Evolutionary conservation across 1,284 basidiomycete genomes (phyloP), one percentile per base, ranked within the genome.

Genomic region (Tylopilus orsonianus): DNA sequence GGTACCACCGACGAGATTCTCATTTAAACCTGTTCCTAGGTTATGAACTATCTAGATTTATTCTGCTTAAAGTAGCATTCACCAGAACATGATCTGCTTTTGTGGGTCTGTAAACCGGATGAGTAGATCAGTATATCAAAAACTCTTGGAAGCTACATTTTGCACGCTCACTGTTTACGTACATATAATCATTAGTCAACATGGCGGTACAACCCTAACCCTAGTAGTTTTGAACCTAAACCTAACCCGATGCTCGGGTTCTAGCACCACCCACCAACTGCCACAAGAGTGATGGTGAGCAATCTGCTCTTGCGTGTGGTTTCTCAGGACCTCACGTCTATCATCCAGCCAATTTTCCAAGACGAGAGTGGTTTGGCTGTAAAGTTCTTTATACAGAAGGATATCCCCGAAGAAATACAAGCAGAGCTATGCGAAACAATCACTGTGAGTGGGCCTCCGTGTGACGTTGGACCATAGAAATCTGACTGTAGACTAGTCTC

Each of bases 361-460:
- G 84, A 85, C 58, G 67, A 62, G 49, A 78, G 74, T 57, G 80
- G 81, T 34, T 63, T 83, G 41, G 75, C 85, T 4, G 66, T 87
- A 72, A 90, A 90, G 61, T 90, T 90, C 64, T 90, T 89, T 65
- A 78, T 90, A 29, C 85, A 88, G 60, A 87, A 85, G 59, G 86
- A 89, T 62, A 73, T 90, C n/a, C 69, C 78, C 2, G 74, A 82
- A 49, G 78, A 83, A 53, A 71, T 78, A n/a, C 82, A 86, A 56
- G 77, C 77, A 5, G 80, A 85, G 49, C 64, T 90, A 24, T 81
- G 79, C 57, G 81, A 86, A 60, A 81, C 77, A 18, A 85, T 90
- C 45, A 78, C 80, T 2, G 87, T 89, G 50, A 50, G 50, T 51
- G 24, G 42, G 30, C 16, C 40, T 44, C 41, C 16, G 47, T 27